These are phyloP conservation scores for Candida incommunis DNA, from an alignment of 805 yeast species.

Conservation along the genomic window DNA sequence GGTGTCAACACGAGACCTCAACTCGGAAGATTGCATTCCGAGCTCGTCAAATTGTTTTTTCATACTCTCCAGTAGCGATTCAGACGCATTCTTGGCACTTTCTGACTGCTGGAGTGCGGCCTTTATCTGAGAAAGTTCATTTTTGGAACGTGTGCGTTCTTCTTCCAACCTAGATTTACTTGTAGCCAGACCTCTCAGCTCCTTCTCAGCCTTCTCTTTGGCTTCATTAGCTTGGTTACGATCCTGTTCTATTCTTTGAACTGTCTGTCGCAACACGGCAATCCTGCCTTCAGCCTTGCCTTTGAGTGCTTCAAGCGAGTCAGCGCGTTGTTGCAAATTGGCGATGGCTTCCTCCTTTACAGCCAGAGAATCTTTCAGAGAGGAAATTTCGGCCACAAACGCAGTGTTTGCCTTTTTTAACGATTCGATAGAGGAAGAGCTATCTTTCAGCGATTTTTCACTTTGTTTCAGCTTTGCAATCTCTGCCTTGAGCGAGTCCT, in stretches of 20 bases:
- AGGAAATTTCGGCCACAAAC: not conserved
- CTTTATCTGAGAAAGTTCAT: constrained; percentile 6
- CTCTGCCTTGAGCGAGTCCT: constrained; percentile 23
- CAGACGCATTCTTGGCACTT: constrained; percentile 4
- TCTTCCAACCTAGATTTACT: constrained; percentile 7
- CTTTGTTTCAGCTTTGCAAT: constrained; percentile 19
- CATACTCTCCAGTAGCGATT: constrained; percentile 9
- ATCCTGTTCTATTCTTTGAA: constrained; percentile 9
- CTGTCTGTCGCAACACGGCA: constrained; percentile 7
- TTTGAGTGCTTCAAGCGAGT: constrained; percentile 24
- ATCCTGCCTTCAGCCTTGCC: constrained; percentile 20
- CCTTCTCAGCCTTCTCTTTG: constrained; percentile 6
- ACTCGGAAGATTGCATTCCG: constrained; percentile 51
- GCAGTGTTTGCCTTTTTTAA: not conserved
- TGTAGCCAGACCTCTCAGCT: constrained; percentile 4
- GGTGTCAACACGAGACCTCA: constrained; percentile 42
- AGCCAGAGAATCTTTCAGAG: constrained; percentile 16
- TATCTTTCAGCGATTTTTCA: not conserved
- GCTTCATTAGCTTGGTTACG: constrained; percentile 1
- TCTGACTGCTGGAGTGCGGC: constrained; percentile 5
- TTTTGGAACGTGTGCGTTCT: constrained; percentile 10
- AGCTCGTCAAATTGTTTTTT: constrained; percentile 20
- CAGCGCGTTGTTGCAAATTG: constrained; percentile 25
- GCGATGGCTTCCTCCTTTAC: constrained; percentile 31
- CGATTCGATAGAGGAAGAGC: not conserved